These are phyloP conservation scores for Colletotrichum liriopes DNA, from an alignment of 2,329 filamentous ascomycete species.

Conservation along the genomic window DNA sequence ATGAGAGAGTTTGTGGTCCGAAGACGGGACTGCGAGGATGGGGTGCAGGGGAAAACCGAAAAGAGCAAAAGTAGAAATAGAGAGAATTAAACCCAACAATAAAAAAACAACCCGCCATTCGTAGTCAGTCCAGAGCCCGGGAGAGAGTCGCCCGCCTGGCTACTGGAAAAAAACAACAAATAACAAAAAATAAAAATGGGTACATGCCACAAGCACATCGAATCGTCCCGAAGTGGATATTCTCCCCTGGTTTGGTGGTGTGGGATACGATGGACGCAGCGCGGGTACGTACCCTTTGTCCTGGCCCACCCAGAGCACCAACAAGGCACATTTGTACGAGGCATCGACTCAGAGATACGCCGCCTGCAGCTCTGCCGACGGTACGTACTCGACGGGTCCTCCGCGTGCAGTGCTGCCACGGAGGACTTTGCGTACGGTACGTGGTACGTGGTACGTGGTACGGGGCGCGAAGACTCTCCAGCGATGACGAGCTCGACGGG, in stretches of 20 bases:
- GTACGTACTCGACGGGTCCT: constrained; percentile 7
- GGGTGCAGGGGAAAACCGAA: not conserved
- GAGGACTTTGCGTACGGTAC: too few relatives aligned
- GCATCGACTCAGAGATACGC: constrained; percentile 18
- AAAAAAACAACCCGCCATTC: too few relatives aligned
- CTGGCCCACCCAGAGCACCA: not conserved
- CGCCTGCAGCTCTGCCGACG: constrained; percentile 9
- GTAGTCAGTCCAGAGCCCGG: too few relatives aligned
- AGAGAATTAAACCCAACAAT: not conserved
- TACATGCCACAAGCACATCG: not conserved
- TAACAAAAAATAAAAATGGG: too few relatives aligned
- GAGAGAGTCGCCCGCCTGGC: too few relatives aligned
- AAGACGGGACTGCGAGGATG: not conserved
- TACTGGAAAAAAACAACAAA: too few relatives aligned
- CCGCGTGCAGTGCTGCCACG: too few relatives aligned
- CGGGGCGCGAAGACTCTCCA: too few relatives aligned
- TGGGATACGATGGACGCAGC: not conserved
- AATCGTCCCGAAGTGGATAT: constrained; percentile 28
- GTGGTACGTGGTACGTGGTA: too few relatives aligned
- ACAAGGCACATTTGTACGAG: not conserved
- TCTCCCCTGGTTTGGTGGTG: too few relatives aligned
- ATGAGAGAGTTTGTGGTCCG: not conserved
- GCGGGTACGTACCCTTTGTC: not conserved
- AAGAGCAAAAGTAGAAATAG: too few relatives aligned
- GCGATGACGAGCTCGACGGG: constrained; percentile 32